These are phyloP conservation scores for Liriodendron chinense DNA, from an alignment of 164 flowering plant genomes.

Conservation along the genomic window DNA sequence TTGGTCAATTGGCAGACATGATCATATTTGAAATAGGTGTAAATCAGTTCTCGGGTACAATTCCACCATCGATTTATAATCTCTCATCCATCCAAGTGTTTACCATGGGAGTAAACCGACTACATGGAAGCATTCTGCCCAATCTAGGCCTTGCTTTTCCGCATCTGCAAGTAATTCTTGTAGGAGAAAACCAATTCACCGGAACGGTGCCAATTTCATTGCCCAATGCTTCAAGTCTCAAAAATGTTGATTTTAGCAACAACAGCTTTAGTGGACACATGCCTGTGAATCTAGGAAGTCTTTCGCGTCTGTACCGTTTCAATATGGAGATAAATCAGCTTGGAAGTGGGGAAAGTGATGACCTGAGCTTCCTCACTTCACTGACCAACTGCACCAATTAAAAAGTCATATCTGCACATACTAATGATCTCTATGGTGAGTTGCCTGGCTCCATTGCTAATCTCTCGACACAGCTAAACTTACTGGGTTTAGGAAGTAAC, in stretches of 20 bases:
- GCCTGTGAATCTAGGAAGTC: no score
- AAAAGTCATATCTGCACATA: background rate
- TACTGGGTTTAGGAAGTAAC: background rate
- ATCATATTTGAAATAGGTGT: slow-evolving; percentile 22
- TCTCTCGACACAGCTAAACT: background rate
- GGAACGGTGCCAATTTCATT: no score
- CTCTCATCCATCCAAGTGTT: slow-evolving; percentile 32
- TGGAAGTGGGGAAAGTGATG: background rate
- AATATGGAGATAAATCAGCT: background rate
- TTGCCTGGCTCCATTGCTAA: slow-evolving; percentile 1
- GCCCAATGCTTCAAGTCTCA: no score
- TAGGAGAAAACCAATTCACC: no score
- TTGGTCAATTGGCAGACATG: slow-evolving; percentile 28
- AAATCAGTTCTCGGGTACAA: slow-evolving; percentile 36
- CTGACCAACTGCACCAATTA: background rate
- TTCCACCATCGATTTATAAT: slow-evolving; percentile 46
- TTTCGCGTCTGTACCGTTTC: background rate
- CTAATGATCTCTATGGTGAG: background rate
- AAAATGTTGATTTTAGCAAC: no score
- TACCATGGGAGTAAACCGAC: slow-evolving; percentile 30
- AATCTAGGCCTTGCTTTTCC: slow-evolving; percentile 12
- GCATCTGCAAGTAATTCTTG: no score
- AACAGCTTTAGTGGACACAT: no score
- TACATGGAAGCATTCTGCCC: slow-evolving; percentile 26
- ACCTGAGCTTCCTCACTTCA: background rate